Percentiles rank a stretch among this genome's conserved stretches.
phyloP scores from a whole-genome alignment of 2,329 filamentous ascomycete genomes.

The Fusarium sp. region DNA sequence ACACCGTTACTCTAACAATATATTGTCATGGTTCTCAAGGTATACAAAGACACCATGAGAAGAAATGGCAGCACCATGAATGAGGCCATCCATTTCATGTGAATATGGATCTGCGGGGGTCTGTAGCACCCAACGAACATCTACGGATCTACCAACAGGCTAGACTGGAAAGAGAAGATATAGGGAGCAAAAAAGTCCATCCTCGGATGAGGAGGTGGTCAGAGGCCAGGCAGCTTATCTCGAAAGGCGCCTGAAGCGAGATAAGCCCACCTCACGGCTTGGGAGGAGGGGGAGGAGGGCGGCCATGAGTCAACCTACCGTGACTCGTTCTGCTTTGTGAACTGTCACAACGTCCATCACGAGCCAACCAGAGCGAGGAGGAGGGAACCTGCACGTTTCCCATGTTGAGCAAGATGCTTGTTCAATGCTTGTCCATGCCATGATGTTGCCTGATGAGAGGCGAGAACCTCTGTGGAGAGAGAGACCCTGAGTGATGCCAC shows the following conservation, averaged over 20 bases:
- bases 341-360: conserved; percentile 10
- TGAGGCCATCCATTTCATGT: neutral
- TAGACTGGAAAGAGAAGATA: conserved; percentile 28
- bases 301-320: conserved; percentile 33
- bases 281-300: conserved; percentile 1
- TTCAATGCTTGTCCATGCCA: neutral
- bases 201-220: conserved; percentile 7
- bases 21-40: conserved; percentile 21
- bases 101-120: conserved; percentile 23
- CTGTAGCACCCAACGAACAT: conserved; percentile 13
- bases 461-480: conserved; percentile 30
- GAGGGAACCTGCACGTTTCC: neutral
- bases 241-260: conserved; percentile 24
- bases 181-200: conserved; percentile 15
- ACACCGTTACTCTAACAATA: neutral
- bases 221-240: conserved; percentile 31
- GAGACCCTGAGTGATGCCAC: neutral
- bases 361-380: conserved; percentile 20
- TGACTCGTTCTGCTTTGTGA: conserved; percentile 29
- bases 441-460: neutral
- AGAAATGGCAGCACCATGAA: conserved; percentile 5
- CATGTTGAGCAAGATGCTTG: neutral
- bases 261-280: conserved; percentile 14
- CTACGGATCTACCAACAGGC: conserved; percentile 20
- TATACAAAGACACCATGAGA: neutral